phyloP scores from a whole-genome alignment of 495 filamentous ascomycete species.

The Aspergillus nanangensis region DNA sequence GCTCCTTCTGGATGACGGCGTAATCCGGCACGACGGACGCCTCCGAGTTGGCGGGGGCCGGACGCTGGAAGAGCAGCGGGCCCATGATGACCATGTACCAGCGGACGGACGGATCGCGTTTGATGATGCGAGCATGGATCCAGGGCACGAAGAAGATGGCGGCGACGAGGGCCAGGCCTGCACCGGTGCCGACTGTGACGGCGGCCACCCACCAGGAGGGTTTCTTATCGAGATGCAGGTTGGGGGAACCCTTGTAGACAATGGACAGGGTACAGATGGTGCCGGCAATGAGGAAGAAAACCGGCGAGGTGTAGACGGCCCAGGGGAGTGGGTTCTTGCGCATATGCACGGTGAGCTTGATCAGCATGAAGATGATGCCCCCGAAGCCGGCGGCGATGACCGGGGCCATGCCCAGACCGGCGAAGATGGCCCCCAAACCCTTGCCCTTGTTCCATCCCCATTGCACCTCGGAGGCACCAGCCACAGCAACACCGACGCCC shows the following conservation, averaged over 20 bases:
- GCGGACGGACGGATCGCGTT: constrained; percentile 48
- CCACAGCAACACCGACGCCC: constrained; percentile 58
- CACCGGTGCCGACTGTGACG: constrained; percentile 51
- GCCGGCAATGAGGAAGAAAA: constrained; percentile 55
- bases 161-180: constrained; percentile 45
- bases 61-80: constrained; percentile 48
- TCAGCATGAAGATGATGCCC: constrained; percentile 55
- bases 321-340: constrained; percentile 52
- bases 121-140: constrained; percentile 49
- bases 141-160: constrained; percentile 59
- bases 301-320: constrained; percentile 54
- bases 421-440: constrained; percentile 57
- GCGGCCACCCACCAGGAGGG: constrained; percentile 50
- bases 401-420: constrained; percentile 57
- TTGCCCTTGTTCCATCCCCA: constrained; percentile 61
- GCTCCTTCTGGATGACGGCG: constrained; percentile 45
- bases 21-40: constrained; percentile 49
- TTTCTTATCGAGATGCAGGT: constrained; percentile 50
- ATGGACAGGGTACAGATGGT: constrained; percentile 58
- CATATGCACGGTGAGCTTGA: constrained; percentile 54
- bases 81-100: constrained; percentile 51
- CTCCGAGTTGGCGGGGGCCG: constrained; percentile 35
- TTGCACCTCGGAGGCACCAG: constrained; percentile 50
- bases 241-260: constrained; percentile 62
- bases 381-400: constrained; percentile 52